Percentiles rank a stretch among this genome's conserved stretches.
Conservation (phyloP, 139 green algal species). For the Chlorella vulgaris region DNA sequence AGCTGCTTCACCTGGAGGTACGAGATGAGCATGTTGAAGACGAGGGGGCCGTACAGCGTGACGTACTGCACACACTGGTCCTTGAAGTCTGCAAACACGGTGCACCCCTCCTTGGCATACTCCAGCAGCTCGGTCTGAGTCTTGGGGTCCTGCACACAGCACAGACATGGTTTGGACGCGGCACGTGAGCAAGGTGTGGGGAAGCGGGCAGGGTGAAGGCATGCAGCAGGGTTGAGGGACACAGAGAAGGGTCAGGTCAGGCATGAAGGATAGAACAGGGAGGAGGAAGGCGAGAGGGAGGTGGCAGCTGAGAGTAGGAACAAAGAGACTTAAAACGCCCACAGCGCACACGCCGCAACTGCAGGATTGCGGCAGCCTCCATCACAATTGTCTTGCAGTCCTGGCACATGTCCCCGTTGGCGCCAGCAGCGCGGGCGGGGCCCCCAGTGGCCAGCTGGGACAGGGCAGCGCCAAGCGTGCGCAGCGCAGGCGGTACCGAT, state of each 20-base stretch:
- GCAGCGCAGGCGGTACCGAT: background rate
- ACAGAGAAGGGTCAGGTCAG: background rate
- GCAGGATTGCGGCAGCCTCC: conserved; percentile 38
- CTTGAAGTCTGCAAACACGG: conserved; percentile 36
- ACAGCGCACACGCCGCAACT: background rate
- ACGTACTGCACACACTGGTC: conserved; percentile 47
- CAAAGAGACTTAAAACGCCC: no score
- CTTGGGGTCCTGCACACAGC: conserved; percentile 46
- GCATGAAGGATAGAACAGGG: no score
- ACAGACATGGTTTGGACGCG: background rate
- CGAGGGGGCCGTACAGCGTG: conserved; percentile 47
- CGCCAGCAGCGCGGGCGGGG: background rate
- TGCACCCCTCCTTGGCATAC: conserved; percentile 51
- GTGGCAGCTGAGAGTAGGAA: no score
- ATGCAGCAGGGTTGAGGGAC: background rate
- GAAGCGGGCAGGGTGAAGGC: background rate
- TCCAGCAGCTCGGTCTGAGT: conserved; percentile 50
- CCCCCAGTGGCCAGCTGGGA: background rate
- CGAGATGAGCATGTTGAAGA: conserved; percentile 43
- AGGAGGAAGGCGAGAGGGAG: no score
- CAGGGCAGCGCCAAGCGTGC: background rate
- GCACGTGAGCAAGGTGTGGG: background rate
- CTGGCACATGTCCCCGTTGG: conserved; percentile 12
- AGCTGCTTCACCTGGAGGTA: conserved; percentile 40
- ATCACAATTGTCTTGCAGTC: conserved; percentile 44